Conservation (phyloP, 192 early-diverging fungal genomes). For the Oehlia diaphana region DNA sequence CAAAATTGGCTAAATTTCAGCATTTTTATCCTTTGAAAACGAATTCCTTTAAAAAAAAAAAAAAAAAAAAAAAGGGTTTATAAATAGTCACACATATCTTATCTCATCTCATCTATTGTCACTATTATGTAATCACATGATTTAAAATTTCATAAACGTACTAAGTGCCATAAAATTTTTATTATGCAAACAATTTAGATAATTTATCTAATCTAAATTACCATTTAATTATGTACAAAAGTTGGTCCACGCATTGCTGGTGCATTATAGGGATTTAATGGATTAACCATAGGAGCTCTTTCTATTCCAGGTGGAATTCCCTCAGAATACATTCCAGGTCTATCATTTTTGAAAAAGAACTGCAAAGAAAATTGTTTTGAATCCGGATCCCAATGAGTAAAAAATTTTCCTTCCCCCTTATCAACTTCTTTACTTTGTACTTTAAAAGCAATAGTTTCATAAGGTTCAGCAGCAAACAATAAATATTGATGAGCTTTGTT, state of each 20-base stretch:
- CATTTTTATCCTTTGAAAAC: not conserved
- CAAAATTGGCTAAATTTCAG: not conserved
- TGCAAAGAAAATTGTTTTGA: conserved; percentile 85
- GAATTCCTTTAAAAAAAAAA: not conserved
- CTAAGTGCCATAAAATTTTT: too few relatives aligned
- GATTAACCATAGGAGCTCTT: conserved; percentile 27
- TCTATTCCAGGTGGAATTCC: conserved; percentile 29
- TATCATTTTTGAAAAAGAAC: conserved; percentile 84
- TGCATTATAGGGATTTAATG: conserved; percentile 29
- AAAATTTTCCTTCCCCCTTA: conserved; percentile 79
- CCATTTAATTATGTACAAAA: conserved; percentile 22
- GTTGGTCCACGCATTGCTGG: conserved; percentile 32
- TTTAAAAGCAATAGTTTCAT: conserved; percentile 93
- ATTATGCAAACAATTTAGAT: too few relatives aligned
- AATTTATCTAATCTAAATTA: not conserved
- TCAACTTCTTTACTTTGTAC: conserved; percentile 94
- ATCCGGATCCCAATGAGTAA: conserved; percentile 94
- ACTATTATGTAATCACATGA: too few relatives aligned
- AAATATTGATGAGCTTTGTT: conserved; percentile 90
- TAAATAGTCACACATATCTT: too few relatives aligned
- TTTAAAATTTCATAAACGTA: too few relatives aligned
- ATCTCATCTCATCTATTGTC: too few relatives aligned
- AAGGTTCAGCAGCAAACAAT: conserved; percentile 93
- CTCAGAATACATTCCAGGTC: conserved; percentile 26
- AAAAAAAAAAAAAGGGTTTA: not conserved